A percentile compares a stretch with the other conserved stretches of the same genome.
phyloP scores from a whole-genome alignment of 2,329 filamentous ascomycete genomes.

The Cryphonectria parasitica region DNA sequence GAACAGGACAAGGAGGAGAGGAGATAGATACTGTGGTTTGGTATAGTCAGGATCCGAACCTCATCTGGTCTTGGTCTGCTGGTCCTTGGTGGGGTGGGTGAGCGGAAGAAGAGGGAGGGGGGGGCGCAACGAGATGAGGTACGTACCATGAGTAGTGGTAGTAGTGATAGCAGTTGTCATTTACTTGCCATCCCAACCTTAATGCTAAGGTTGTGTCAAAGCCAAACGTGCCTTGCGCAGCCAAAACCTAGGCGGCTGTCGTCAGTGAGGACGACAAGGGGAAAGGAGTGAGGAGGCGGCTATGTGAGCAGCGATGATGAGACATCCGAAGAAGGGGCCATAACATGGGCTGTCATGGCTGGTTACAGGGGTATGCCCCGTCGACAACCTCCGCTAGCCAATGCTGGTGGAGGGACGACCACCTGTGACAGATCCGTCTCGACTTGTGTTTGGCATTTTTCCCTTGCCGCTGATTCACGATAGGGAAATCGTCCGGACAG shows the following conservation, averaged over 20 bases:
- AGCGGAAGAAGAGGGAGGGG: background rate
- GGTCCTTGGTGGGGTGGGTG: background rate
- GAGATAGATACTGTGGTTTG: background rate
- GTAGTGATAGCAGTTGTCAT: background rate
- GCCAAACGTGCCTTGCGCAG: slow-evolving; percentile 11
- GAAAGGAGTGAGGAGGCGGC: background rate
- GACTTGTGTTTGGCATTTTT: slow-evolving; percentile 48
- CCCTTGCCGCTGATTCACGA: slow-evolving; percentile 31
- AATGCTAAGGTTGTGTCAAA: slow-evolving; percentile 25
- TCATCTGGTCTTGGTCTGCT: slow-evolving; percentile 10
- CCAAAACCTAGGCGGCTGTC: background rate
- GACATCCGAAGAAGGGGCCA: slow-evolving; percentile 20
- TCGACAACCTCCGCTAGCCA: slow-evolving; percentile 21
- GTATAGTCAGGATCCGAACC: slow-evolving; percentile 11
- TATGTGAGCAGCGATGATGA: slow-evolving; percentile 13
- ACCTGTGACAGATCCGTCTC: slow-evolving; percentile 55
- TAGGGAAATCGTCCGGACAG: slow-evolving; percentile 20
- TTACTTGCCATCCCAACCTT: slow-evolving; percentile 26
- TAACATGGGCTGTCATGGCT: slow-evolving; percentile 1
- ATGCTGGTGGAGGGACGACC: slow-evolving; percentile 30
- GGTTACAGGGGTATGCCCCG: slow-evolving; percentile 1
- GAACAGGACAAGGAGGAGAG: slow-evolving; percentile 2
- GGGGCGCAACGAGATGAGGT: background rate
- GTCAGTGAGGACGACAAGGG: background rate
- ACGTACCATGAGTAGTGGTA: background rate